Conservation (phyloP, 345 rosid genomes). For the Euphorbia tirucalli region DNA sequence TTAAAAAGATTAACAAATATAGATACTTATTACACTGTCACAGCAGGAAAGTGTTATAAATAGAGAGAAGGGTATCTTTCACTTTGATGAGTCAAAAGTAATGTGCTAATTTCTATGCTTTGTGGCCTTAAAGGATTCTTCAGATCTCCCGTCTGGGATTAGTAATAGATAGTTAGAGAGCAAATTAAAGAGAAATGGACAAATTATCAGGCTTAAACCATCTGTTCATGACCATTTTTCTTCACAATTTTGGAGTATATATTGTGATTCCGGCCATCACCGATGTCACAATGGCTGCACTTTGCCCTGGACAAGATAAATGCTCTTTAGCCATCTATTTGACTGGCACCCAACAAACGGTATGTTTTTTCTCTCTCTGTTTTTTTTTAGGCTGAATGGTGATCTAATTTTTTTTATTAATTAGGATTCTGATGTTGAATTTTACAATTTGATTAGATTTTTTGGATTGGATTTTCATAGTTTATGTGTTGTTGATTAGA, state of each 20-base stretch:
- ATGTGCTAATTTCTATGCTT: slow-evolving; percentile 12
- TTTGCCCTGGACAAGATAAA: slow-evolving; percentile 41
- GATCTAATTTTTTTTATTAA: too few relatives aligned
- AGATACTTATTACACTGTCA: too few relatives aligned
- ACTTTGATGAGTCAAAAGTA: slow-evolving; percentile 19
- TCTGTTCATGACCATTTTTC: slow-evolving; percentile 32
- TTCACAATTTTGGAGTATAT: slow-evolving; percentile 26
- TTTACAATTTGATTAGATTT: too few relatives aligned
- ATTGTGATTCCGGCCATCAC: slow-evolving; percentile 39
- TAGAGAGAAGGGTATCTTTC: slow-evolving; percentile 12
- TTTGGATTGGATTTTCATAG: too few relatives aligned
- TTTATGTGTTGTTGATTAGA: too few relatives aligned
- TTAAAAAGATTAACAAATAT: too few relatives aligned
- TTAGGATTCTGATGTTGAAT: too few relatives aligned
- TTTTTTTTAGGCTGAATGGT: too few relatives aligned
- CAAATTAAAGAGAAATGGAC: slow-evolving; percentile 28
- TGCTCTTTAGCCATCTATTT: slow-evolving; percentile 47
- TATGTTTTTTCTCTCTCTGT: slow-evolving; percentile 13
- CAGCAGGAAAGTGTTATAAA: neutral
- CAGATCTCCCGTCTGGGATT: too few relatives aligned
- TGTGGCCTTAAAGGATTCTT: slow-evolving; percentile 6
- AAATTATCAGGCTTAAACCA: slow-evolving; percentile 23
- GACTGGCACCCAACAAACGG: slow-evolving; percentile 44
- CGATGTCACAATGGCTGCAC: slow-evolving; percentile 42
- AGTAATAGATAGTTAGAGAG: too few relatives aligned